Conservation (phyloP, 1,284 basidiomycete species). For the Sporisorium graminicola region DNA sequence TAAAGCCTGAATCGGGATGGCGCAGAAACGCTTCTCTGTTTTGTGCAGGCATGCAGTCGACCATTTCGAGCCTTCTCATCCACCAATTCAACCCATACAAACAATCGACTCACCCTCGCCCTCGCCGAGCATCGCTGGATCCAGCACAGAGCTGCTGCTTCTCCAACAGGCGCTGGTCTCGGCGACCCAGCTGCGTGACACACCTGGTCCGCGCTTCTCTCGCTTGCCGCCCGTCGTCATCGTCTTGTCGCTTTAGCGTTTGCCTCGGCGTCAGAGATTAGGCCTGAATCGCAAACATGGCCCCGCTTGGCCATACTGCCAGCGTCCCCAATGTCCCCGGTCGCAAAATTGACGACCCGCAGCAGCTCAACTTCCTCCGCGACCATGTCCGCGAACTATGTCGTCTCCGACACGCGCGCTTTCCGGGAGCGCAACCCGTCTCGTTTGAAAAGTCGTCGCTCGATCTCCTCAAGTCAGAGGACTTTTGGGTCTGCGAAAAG, state of each 20-base stretch:
- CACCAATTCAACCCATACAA: background rate
- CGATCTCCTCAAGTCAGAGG: conserved; percentile 48
- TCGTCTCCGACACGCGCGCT: conserved; percentile 41
- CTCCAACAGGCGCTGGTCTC: conserved; percentile 1
- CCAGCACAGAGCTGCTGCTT: conserved; percentile 5
- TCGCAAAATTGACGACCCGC: conserved; percentile 33
- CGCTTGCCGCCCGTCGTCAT: background rate
- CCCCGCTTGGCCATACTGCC: conserved; percentile 40
- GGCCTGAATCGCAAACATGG: conserved; percentile 24
- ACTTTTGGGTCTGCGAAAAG: conserved; percentile 99
- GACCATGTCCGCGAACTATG: conserved; percentile 50
- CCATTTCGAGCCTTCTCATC: background rate
- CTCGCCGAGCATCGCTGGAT: background rate
- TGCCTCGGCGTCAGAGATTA: background rate
- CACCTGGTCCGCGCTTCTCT: background rate
- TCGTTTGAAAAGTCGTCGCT: conserved; percentile 58
- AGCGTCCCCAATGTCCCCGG: conserved; percentile 51
- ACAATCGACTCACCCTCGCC: background rate
- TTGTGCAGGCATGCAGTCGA: background rate
- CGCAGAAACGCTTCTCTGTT: background rate
- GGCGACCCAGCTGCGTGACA: conserved; percentile 2
- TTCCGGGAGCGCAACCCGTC: conserved; percentile 65
- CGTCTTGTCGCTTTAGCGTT: background rate
- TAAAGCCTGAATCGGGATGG: background rate
- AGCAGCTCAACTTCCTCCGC: conserved; percentile 40